Conservation (phyloP, 345 rosid genomes). For the Psidium guajava region DNA sequence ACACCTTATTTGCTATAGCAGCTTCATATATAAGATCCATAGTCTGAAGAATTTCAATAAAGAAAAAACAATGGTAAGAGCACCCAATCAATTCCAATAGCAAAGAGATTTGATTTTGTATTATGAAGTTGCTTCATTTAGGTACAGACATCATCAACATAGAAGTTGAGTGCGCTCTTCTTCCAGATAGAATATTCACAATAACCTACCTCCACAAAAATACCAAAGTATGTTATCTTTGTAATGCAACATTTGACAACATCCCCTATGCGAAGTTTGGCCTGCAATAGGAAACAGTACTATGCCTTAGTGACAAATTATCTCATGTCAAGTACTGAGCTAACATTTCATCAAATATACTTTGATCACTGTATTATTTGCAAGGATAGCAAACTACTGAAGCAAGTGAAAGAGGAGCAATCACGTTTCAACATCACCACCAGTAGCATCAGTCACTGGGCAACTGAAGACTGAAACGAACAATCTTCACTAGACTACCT, state of each 20-base stretch:
- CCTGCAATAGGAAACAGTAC: constrained; percentile 30
- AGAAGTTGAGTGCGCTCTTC: background rate
- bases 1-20: background rate
- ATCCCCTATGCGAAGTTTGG: constrained; percentile 84
- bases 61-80: background rate
- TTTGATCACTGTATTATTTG: background rate
- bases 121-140: background rate
- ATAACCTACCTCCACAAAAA: constrained; percentile 74
- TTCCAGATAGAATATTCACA: background rate
- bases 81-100: background rate
- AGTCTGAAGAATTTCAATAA: too few relatives aligned
- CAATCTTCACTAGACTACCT: background rate
- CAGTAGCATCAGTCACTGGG: background rate
- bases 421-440: background rate
- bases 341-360: background rate
- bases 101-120: background rate
- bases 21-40: background rate
- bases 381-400: background rate
- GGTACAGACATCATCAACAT: background rate
- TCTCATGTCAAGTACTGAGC: background rate
- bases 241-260: constrained; percentile 77
- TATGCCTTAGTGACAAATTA: background rate
- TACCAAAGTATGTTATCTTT: constrained; percentile 85
- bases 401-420: background rate
- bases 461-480: background rate